Percentiles rank a stretch among this genome's conserved stretches.
Conservation (phyloP, 345 rosid species). For the Clausena lansium region DNA sequence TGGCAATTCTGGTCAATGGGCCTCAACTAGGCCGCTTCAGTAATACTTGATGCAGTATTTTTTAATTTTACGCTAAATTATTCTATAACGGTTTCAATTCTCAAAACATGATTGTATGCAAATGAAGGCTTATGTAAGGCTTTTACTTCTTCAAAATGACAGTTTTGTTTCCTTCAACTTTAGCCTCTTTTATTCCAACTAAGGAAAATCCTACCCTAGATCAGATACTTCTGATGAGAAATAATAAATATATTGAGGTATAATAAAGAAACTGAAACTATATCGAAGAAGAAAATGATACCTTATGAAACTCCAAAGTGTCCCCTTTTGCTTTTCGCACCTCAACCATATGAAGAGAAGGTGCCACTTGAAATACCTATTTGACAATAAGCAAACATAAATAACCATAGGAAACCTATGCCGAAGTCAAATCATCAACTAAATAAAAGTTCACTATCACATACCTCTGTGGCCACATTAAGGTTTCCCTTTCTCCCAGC, state of each 20-base stretch:
- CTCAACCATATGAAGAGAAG: slow-evolving; percentile 93
- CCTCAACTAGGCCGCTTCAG: neutral
- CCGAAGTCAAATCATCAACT: neutral
- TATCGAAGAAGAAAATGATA: slow-evolving; percentile 14
- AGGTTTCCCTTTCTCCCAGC: slow-evolving; percentile 97
- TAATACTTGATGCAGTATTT: neutral
- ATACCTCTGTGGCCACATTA: slow-evolving; percentile 84
- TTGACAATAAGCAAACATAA: slow-evolving; percentile 14
- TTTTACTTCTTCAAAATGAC: no score
- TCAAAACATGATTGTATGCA: neutral
- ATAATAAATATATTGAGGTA: neutral
- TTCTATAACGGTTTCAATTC: neutral
- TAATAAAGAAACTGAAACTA: neutral
- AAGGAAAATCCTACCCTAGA: neutral
- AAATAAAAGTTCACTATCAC: neutral
- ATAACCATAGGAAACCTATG: neutral
- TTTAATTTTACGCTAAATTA: neutral
- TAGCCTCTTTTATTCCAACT: neutral
- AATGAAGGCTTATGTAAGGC: neutral
- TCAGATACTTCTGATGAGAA: neutral
- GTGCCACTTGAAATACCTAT: slow-evolving; percentile 94
- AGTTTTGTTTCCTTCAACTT: neutral
- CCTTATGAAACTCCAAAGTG: slow-evolving; percentile 92
- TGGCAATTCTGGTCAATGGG: neutral
- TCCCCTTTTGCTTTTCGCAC: slow-evolving; percentile 95